A percentile compares a stretch with the other conserved stretches of the same genome.
Evolutionary conservation across 2,329 filamentous ascomycete species (phyloP).

Genomic region (Bipolaris zeicola): DNA sequence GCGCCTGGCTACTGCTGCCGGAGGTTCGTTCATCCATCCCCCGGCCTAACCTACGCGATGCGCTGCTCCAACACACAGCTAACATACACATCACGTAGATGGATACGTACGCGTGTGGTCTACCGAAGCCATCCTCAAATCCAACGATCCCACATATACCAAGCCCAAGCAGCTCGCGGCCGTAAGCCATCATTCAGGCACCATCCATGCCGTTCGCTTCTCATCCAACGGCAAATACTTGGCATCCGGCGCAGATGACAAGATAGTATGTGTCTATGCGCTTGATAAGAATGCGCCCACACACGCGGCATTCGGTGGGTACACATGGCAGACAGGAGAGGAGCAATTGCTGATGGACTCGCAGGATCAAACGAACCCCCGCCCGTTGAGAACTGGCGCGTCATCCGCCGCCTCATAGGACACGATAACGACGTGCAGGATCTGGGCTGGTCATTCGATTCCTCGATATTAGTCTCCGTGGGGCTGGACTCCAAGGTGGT

Average conservation of each 20-base stretch:
- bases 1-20: slow-evolving; percentile 89
- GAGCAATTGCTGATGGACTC: slow-evolving; percentile 18
- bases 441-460: slow-evolving; percentile 94
- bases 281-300: slow-evolving; percentile 82
- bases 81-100: slow-evolving; percentile 60
- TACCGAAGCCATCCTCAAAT: slow-evolving; percentile 87
- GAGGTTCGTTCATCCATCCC: slow-evolving; percentile 64
- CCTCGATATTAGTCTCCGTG: slow-evolving; percentile 92
- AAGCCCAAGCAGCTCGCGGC: slow-evolving; percentile 93
- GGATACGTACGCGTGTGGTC: slow-evolving; percentile 98
- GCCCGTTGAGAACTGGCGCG: slow-evolving; percentile 97
- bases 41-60: slow-evolving; percentile 24
- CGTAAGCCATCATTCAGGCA: slow-evolving; percentile 97
- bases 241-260: slow-evolving; percentile 96
- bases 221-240: slow-evolving; percentile 94
- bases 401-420: slow-evolving; percentile 87
- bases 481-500: slow-evolving; percentile 97
- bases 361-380: slow-evolving; percentile 83
- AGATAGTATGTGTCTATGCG: slow-evolving; percentile 97
- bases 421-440: slow-evolving; percentile 99
- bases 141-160: slow-evolving; percentile 71
- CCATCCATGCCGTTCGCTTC: slow-evolving; percentile 95
- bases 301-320: slow-evolving; percentile 76
- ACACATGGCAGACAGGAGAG: neutral
- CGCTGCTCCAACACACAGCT: slow-evolving; percentile 23